These are phyloP conservation scores for Trichomonascus vanleenenianus DNA, from an alignment of 805 yeast species.

Conservation along the genomic window DNA sequence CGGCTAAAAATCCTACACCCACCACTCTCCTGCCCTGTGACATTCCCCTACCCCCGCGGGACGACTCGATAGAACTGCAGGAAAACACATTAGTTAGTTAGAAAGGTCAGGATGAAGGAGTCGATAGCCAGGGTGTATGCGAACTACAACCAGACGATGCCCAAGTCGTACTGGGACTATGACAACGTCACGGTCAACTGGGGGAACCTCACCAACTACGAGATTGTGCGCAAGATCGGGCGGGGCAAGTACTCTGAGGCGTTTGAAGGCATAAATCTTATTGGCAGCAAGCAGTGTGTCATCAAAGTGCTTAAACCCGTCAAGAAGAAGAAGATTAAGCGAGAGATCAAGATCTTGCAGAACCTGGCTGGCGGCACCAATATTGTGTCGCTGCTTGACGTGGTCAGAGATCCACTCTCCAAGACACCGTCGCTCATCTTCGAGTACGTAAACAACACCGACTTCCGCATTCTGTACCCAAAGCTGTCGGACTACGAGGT, in stretches of 20 bases:
- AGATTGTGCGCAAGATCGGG: slow-evolving; percentile 77
- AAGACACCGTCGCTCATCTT: slow-evolving; percentile 84
- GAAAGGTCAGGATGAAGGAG: background rate
- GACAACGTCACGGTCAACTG: slow-evolving; percentile 36
- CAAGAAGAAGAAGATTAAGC: slow-evolving; percentile 80
- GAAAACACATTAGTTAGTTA: too few species aligned
- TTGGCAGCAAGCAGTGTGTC: slow-evolving; percentile 58
- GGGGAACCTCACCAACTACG: slow-evolving; percentile 57
- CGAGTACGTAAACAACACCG: slow-evolving; percentile 76
- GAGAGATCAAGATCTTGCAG: slow-evolving; percentile 83
- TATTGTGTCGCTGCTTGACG: slow-evolving; percentile 66
- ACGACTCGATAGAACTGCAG: too few species aligned
- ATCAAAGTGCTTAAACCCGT: slow-evolving; percentile 91
- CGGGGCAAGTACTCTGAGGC: slow-evolving; percentile 96
- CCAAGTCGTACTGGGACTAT: slow-evolving; percentile 70
- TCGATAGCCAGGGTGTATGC: slow-evolving; percentile 62
- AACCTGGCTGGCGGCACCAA: slow-evolving; percentile 82
- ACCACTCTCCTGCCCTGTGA: too few species aligned
- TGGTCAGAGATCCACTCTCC: slow-evolving; percentile 69
- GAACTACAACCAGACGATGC: slow-evolving; percentile 60
- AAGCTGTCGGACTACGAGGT: slow-evolving; percentile 68
- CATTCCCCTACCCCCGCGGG: too few species aligned
- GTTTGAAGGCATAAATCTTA: slow-evolving; percentile 71
- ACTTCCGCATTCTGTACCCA: slow-evolving; percentile 75
- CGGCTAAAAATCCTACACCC: too few species aligned